Evolutionary conservation across 352 stramenopile species (phyloP).

Genomic region (Blastocystis sp.): DNA sequence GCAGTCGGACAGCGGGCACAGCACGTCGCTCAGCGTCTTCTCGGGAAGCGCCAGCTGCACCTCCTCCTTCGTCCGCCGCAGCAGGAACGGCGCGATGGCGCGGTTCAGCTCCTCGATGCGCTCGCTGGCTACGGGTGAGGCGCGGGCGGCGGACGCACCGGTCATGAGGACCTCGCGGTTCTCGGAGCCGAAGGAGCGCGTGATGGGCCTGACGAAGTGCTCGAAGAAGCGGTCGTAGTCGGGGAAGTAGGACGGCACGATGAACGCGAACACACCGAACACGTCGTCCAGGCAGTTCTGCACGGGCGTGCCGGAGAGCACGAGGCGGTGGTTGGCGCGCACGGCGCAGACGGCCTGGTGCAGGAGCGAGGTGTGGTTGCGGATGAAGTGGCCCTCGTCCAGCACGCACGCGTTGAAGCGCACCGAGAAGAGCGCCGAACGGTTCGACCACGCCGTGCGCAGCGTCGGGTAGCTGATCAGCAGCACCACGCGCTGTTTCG

Average conservation of each 20-base stretch:
- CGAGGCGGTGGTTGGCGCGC: conserved; percentile 33
- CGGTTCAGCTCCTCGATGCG: conserved; percentile 57
- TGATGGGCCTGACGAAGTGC: conserved; percentile 42
- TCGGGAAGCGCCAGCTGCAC: conserved; percentile 41
- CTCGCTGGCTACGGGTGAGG: not conserved
- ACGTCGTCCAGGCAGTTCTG: conserved; percentile 63
- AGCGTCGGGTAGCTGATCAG: conserved; percentile 33
- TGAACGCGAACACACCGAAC: conserved; percentile 50
- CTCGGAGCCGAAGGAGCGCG: not conserved
- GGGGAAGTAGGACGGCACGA: conserved; percentile 20
- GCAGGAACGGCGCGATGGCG: conserved; percentile 33
- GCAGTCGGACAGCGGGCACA: conserved; percentile 36
- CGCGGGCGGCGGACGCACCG: not conserved
- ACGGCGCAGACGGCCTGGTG: conserved; percentile 4
- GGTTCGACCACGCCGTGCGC: conserved; percentile 3
- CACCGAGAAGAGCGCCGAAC: not conserved
- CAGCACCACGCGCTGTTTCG: not conserved
- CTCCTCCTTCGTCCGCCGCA: conserved; percentile 51
- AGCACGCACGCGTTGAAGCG: conserved; percentile 16
- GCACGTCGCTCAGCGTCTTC: conserved; percentile 31
- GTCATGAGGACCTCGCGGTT: not conserved
- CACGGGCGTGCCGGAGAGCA: conserved; percentile 40
- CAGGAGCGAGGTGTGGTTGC: conserved; percentile 26
- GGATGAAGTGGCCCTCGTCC: conserved; percentile 62
- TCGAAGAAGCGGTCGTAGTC: conserved; percentile 50